A percentile compares a stretch with the other conserved stretches of the same genome.
These are phyloP conservation scores for Emergomyces orientalis DNA, from an alignment of 2,329 filamentous ascomycete species.

Conservation along the genomic window DNA sequence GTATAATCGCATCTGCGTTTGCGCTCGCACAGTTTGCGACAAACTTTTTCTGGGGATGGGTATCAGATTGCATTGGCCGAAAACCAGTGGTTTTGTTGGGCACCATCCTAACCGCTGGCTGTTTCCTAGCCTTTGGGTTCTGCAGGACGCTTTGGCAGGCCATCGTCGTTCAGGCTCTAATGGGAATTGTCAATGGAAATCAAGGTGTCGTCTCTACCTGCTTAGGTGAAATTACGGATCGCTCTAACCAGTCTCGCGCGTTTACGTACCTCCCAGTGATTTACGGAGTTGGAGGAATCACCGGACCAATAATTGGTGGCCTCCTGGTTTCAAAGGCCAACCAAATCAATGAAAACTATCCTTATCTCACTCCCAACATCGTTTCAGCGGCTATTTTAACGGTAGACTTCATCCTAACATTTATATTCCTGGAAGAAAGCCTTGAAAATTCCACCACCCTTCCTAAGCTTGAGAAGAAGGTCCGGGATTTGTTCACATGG, in stretches of 20 bases:
- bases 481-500: constrained; percentile 55
- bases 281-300: constrained; percentile 91
- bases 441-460: constrained; percentile 56
- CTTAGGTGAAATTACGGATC: constrained; percentile 86
- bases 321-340: constrained; percentile 60
- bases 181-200: constrained; percentile 93
- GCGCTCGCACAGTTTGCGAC: constrained; percentile 86
- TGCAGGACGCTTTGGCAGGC: constrained; percentile 76
- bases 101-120: constrained; percentile 69
- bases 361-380: constrained; percentile 78
- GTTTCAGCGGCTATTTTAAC: constrained; percentile 63
- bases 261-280: constrained; percentile 93
- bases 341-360: constrained; percentile 53
- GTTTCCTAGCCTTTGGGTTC: constrained; percentile 81
- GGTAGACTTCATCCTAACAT: constrained; percentile 62
- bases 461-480: constrained; percentile 50
- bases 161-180: constrained; percentile 72
- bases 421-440: constrained; percentile 81
- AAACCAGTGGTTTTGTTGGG: constrained; percentile 77
- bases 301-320: constrained; percentile 83
- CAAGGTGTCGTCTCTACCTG: constrained; percentile 90
- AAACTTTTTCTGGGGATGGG: constrained; percentile 83
- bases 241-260: constrained; percentile 84
- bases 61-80: constrained; percentile 68
- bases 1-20: constrained; percentile 80